phyloP scores from a whole-genome alignment of 192 early-diverging fungal genomes.

The Coemansia aciculifera region DNA sequence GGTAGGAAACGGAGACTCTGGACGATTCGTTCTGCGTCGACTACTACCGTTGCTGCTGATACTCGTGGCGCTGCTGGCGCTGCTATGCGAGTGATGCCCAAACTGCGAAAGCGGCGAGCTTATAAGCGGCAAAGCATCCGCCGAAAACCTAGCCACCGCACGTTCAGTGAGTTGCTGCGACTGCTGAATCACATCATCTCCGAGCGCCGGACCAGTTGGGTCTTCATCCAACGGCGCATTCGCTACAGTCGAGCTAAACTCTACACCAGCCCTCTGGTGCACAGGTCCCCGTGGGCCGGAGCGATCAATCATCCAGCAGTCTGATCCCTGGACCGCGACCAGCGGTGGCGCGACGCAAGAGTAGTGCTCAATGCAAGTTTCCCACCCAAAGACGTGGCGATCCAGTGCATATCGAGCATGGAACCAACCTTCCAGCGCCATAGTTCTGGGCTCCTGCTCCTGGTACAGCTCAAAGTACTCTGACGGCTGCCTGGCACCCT shows the following conservation, averaged over 20 bases:
- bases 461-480: slow-evolving; percentile 16
- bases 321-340: slow-evolving; percentile 6
- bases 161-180: not conserved
- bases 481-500: slow-evolving; percentile 7
- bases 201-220: not conserved
- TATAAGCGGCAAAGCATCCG: slow-evolving; percentile 9
- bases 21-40: not conserved
- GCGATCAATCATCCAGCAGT: slow-evolving; percentile 36
- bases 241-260: not conserved
- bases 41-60: not conserved
- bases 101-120: slow-evolving; percentile 2
- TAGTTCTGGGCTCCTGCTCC: slow-evolving; percentile 9
- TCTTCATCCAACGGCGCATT: not conserved
- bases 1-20: slow-evolving; percentile 32
- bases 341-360: slow-evolving; percentile 25
- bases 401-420: slow-evolving; percentile 41
- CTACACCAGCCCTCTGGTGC: not conserved
- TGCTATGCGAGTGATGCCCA: slow-evolving; percentile 7
- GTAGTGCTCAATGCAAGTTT: slow-evolving; percentile 21
- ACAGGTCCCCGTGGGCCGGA: slow-evolving; percentile 34
- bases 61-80: slow-evolving; percentile 10
- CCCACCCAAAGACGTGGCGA: slow-evolving; percentile 30
- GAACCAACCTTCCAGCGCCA: slow-evolving; percentile 19
- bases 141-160: not conserved
- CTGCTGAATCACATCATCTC: not conserved